Evolutionary conservation across 2,329 filamentous ascomycete species (phyloP).

Genomic region (Penicillium sp.): DNA sequence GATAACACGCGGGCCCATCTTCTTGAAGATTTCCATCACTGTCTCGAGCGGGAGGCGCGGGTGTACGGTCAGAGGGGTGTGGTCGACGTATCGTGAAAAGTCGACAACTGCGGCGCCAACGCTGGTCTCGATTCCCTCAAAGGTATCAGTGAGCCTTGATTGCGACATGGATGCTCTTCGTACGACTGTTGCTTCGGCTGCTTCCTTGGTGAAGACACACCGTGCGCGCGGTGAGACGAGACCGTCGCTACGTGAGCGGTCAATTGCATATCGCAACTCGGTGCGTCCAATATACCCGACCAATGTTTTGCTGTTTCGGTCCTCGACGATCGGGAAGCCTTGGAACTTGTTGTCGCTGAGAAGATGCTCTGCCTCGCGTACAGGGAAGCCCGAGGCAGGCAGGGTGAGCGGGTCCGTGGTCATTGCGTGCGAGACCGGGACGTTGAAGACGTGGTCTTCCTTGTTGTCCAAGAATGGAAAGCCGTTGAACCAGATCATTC

Average conservation of each 20-base stretch:
- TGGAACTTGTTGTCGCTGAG: slow-evolving; percentile 76
- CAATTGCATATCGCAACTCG: slow-evolving; percentile 84
- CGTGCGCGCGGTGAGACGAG: slow-evolving; percentile 61
- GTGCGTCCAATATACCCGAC: slow-evolving; percentile 90
- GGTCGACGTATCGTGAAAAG: slow-evolving; percentile 81
- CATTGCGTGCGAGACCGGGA: slow-evolving; percentile 89
- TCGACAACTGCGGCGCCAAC: slow-evolving; percentile 60
- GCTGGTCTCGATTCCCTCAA: slow-evolving; percentile 56
- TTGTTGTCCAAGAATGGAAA: slow-evolving; percentile 97
- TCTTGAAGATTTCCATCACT: slow-evolving; percentile 97
- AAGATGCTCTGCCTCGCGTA: slow-evolving; percentile 71
- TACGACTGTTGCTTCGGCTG: slow-evolving; percentile 36
- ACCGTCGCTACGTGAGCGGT: slow-evolving; percentile 66
- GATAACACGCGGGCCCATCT: slow-evolving; percentile 91
- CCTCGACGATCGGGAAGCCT: slow-evolving; percentile 86
- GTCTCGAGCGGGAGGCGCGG: slow-evolving; percentile 89
- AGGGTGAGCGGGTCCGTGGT: slow-evolving; percentile 68
- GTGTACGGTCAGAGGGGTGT: slow-evolving; percentile 84
- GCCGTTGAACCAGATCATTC: slow-evolving; percentile 98
- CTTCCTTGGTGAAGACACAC: slow-evolving; percentile 64
- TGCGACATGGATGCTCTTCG: slow-evolving; percentile 27
- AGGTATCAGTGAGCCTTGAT: slow-evolving; percentile 46
- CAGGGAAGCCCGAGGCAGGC: slow-evolving; percentile 65
- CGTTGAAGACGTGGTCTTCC: slow-evolving; percentile 93
- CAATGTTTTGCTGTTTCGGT: slow-evolving; percentile 63